These are phyloP conservation scores for Flaveria brownii DNA, from an alignment of 129 eudicot genomes.

Conservation along the genomic window DNA sequence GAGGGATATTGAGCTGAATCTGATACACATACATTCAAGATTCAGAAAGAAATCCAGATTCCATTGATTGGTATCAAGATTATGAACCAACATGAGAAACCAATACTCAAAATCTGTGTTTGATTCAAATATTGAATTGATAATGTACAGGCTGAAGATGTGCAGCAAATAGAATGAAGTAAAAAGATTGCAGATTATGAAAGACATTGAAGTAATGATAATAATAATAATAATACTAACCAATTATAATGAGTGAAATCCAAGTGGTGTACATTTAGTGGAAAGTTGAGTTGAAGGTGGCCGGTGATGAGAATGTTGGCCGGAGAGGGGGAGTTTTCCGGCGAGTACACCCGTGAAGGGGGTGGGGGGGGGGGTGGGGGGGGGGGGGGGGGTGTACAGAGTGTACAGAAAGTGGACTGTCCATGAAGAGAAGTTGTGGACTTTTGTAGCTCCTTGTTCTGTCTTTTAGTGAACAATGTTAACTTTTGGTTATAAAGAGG, in stretches of 20 bases:
- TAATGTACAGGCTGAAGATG: not conserved
- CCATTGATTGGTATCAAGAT: conserved; percentile 17
- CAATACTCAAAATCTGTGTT: not conserved
- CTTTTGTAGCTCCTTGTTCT: conserved; percentile 38
- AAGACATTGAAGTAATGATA: conserved; percentile 15
- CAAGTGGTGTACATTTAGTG: conserved; percentile 27
- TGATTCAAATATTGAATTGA: not conserved
- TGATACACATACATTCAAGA: conserved; percentile 16
- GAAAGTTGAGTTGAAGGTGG: conserved; percentile 15
- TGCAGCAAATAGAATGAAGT: not conserved
- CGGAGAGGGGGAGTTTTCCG: conserved; percentile 30
- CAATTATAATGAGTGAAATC: conserved; percentile 20
- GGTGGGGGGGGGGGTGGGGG: no score
- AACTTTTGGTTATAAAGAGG: conserved; percentile 17
- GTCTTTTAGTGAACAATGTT: conserved; percentile 33
- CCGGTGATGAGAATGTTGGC: conserved; percentile 12
- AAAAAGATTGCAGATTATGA: conserved; percentile 11
- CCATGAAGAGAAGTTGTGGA: conserved; percentile 41
- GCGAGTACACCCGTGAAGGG: conserved; percentile 38
- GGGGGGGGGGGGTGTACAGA: not conserved
- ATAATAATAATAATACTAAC: conserved; percentile 14
- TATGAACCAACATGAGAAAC: not conserved
- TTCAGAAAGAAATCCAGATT: conserved; percentile 18
- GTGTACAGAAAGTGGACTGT: conserved; percentile 43
- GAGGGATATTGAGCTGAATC: conserved; percentile 19